Evolutionary conservation across 768 basidiomycete species (phyloP), one percentile per base, ranked within the genome.

Genomic region (Strobilomyces confusus): DNA sequence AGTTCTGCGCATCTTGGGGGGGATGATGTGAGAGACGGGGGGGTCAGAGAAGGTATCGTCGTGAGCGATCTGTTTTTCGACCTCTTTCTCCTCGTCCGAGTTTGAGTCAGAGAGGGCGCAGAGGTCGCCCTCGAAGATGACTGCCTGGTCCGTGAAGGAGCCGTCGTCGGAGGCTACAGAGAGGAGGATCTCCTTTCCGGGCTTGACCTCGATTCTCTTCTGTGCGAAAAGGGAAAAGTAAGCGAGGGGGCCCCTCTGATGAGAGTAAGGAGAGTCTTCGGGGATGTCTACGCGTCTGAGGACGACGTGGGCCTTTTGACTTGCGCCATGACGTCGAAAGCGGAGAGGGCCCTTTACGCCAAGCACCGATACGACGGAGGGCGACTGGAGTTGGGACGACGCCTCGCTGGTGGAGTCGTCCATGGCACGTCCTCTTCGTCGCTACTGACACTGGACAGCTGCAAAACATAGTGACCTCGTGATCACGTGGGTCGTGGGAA

Each of bases 161-260:
- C 79, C 80, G 58, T 83, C 77, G 26, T 72, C 76, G 25, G 76
- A 73, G 37, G 75, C 76, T 32, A 87, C 72, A 7, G 83, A 76
- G 49, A 88, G 75, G 44, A 86, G 73, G 48, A 88, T 80, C 69
- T 84, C 83, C 68, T 85, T 85, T 52, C 86, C 86, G 13, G 84
- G 81, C 63, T 79, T 85, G 60, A 86, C 78, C 63, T 82, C 82
- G 64, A 88, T 82, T 55, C 81, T 72, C 72, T 88, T 88, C 60
- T 79, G 77, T 4, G 86, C 83, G 64, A 85, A 83, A 13, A 88
- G 71, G 63, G 77, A 80, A 63, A 85, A 88, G 65, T 78, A 80
- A 36, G 79, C 75, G 51, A 78, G 63, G 26, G 69, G 62, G 22
- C 65, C 61, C 19, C 67, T 66, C n/a, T 72, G 68, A 11, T 64